Conservation (phyloP, 345 rosid species). For the Populus deltoides region DNA sequence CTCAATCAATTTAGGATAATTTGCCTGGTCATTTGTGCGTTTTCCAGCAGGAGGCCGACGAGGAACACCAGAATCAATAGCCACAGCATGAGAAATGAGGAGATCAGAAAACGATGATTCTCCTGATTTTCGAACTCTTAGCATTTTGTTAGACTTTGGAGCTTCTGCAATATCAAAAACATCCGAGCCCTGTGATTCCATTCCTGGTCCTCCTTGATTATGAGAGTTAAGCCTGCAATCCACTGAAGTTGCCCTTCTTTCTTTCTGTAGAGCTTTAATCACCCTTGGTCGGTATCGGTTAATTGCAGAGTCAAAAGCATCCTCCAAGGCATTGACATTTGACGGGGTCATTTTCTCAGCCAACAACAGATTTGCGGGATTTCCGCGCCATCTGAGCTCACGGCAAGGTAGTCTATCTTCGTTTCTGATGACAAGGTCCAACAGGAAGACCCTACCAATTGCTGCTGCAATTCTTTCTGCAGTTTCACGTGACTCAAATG, state of each 20-base stretch:
- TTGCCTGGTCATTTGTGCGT: conserved; percentile 84
- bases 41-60: conserved; percentile 98
- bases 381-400: conserved; percentile 95
- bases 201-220: conserved; percentile 25
- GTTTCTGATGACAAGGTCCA: conserved; percentile 93
- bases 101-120: conserved; percentile 40
- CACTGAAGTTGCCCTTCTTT: conserved; percentile 80
- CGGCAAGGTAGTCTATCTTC: conserved; percentile 97
- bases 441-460: conserved; percentile 79
- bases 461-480: conserved; percentile 84
- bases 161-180: conserved; percentile 68
- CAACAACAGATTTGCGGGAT: conserved; percentile 82
- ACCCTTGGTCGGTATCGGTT: conserved; percentile 69
- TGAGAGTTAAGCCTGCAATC: conserved; percentile 58
- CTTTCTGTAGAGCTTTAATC: conserved; percentile 75
- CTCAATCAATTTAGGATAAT: conserved; percentile 92
- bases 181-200: conserved; percentile 57
- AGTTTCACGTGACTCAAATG: conserved; percentile 62
- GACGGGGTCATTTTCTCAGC: conserved; percentile 59
- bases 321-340: conserved; percentile 52
- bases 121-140: conserved; percentile 51
- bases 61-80: conserved; percentile 95
- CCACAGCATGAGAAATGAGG: conserved; percentile 52
- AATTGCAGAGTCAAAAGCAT: conserved; percentile 75
- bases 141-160: conserved; percentile 49